Percentiles rank a stretch among this genome's conserved stretches.
phyloP scores from a whole-genome alignment of 163 green algal species.

The Picocystis sp. region DNA sequence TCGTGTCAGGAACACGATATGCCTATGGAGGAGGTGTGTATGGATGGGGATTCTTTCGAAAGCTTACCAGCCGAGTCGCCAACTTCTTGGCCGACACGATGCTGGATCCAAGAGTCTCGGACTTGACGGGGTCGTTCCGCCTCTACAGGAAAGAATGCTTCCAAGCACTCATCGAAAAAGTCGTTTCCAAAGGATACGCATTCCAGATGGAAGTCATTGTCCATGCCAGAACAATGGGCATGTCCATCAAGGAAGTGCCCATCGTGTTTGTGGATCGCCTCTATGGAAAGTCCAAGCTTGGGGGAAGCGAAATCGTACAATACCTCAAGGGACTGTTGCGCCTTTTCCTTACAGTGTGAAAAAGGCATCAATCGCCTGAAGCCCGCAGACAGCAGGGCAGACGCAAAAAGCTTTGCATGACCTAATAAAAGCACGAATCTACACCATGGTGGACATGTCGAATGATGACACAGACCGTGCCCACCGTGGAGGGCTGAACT shows the following conservation, averaged over 20 bases:
- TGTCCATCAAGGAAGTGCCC: constrained; percentile 69
- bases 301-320: constrained; percentile 60
- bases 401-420: too few species aligned
- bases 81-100: constrained; percentile 73
- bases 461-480: too few species aligned
- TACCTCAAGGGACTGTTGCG: constrained; percentile 69
- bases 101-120: constrained; percentile 51
- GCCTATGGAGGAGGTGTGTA: constrained; percentile 54
- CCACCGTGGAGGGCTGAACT: too few species aligned
- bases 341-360: constrained; percentile 60
- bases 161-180: constrained; percentile 39
- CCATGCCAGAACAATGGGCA: constrained; percentile 39
- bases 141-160: constrained; percentile 61
- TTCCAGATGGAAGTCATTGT: constrained; percentile 99
- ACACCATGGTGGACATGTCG: too few species aligned
- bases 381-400: too few species aligned
- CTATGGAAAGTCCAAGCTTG: constrained; percentile 84
- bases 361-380: background rate
- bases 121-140: constrained; percentile 80
- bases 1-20: constrained; percentile 85
- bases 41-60: constrained; percentile 75
- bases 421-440: too few species aligned
- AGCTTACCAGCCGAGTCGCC: constrained; percentile 69
- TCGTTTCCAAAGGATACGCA: constrained; percentile 62
- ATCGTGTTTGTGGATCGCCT: constrained; percentile 97